Evolutionary conservation across 192 early-diverging fungal genomes (phyloP).

Genomic region (Mortierella antarctica): DNA sequence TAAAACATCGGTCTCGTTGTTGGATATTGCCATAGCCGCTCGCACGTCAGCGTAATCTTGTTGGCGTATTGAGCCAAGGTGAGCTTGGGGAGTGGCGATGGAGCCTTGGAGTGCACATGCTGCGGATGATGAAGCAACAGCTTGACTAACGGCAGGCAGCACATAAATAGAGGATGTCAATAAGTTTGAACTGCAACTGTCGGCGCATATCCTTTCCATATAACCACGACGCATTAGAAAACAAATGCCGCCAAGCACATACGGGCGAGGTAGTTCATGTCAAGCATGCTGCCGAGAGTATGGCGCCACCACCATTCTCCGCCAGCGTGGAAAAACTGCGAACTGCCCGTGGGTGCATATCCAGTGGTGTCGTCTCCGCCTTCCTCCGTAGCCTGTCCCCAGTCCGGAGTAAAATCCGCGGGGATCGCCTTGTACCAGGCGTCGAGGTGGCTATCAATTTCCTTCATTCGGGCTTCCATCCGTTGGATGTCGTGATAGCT

Average conservation of each 20-base stretch:
- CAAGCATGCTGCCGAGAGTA: conserved; percentile 28
- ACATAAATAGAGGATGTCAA: neutral
- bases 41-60: conserved; percentile 44
- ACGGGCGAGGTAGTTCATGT: conserved; percentile 44
- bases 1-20: conserved; percentile 39
- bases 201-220: neutral
- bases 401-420: conserved; percentile 17
- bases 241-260: conserved; percentile 9
- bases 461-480: conserved; percentile 25
- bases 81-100: conserved; percentile 20
- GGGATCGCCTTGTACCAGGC: conserved; percentile 36
- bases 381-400: conserved; percentile 26
- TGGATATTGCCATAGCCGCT: conserved; percentile 46
- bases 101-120: conserved; percentile 38
- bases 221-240: neutral
- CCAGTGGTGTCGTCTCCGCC: conserved; percentile 15
- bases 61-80: conserved; percentile 39
- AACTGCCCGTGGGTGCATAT: conserved; percentile 21
- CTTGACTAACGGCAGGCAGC: conserved; percentile 20
- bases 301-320: conserved; percentile 56
- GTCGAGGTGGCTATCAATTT: conserved; percentile 45
- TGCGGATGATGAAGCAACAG: conserved; percentile 41
- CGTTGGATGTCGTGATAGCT: conserved; percentile 30
- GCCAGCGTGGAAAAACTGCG: conserved; percentile 44
- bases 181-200: neutral